Evolutionary conservation across 2,329 filamentous ascomycete species (phyloP), one percentile per base, ranked within the genome.

Genomic region (Fusarium marasasianum): DNA sequence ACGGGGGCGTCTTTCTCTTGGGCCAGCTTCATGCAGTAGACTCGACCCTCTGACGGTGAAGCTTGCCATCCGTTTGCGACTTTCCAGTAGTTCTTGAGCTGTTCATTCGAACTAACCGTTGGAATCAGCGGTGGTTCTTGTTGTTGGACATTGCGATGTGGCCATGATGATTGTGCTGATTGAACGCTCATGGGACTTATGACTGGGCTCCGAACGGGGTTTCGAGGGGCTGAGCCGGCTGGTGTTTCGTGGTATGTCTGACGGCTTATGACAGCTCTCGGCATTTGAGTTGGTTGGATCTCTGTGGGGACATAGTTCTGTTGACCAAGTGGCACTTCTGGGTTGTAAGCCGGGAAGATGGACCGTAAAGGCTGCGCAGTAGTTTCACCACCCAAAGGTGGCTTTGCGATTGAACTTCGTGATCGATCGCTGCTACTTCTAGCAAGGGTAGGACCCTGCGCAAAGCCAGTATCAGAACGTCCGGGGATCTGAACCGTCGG

Each of bases 261-360:
- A 60, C 91, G 85, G 81, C 90, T 93, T 78, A 93, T 91, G 66
- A 91, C 87, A 22, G 88, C 87, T 41, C 87, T 85, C 10, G 91
- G 91, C 55, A 94, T 89, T 38, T 89, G 87, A 3, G 88, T 88
- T 18, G 92, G 91, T 68, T 88, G 90, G 62, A 87, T 83, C 79
- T 92, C 90, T 1, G 89, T 91, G 6, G 93, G 92, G 55, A 88
- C 92, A 82, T 95, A 95, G 53, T 89, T 83, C 78, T 95, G 93
- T 65, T 90, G 89, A 63, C 90, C 86, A 7, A 94, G 86, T 10
- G 92, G 86, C 31, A 94, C 79, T 3, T 87, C 87, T 7, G 90
- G 91, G 77, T 95, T 91, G 79, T 94, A 95, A 37, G 88, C 87
- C 13, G 93, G 93, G 76, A 95, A 95, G 76, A 95, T 94, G 31